These are phyloP conservation scores for Malbranchea zuffiana DNA, from an alignment of 2,329 filamentous ascomycete genomes.

Conservation along the genomic window DNA sequence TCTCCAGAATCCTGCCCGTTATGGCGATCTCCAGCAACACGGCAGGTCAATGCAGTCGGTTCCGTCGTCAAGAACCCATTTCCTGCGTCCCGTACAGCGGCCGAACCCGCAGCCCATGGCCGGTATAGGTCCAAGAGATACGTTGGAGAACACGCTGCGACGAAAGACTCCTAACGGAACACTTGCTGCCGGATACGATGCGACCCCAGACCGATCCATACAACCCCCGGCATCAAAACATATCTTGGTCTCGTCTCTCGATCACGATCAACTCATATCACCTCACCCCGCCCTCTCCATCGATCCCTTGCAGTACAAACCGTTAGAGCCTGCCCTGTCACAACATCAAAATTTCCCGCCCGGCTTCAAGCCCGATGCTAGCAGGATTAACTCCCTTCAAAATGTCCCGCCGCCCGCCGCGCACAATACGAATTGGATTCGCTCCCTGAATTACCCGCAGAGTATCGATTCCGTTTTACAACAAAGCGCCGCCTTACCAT, in stretches of 20 bases:
- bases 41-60: conserved; percentile 19
- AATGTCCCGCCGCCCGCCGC: conserved; percentile 23
- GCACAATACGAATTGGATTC: conserved; percentile 31
- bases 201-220: conserved; percentile 60
- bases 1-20: conserved; percentile 19
- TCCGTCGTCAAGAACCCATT: conserved; percentile 26
- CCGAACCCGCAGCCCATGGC: conserved; percentile 22
- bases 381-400: conserved; percentile 14
- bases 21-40: conserved; percentile 22
- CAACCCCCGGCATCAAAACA: conserved; percentile 74
- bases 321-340: conserved; percentile 23
- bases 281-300: conserved; percentile 23
- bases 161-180: conserved; percentile 94
- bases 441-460: conserved; percentile 36
- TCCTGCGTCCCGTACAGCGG: conserved; percentile 32
- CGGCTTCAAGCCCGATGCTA: conserved; percentile 29
- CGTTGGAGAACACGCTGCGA: conserved; percentile 63
- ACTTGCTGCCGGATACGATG: conserved; percentile 82
- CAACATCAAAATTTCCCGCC: conserved; percentile 28
- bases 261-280: conserved; percentile 28
- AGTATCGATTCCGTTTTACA: conserved; percentile 53
- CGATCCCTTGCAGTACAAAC: conserved; percentile 24
- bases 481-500: conserved; percentile 40
- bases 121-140: conserved; percentile 16
- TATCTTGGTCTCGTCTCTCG: conserved; percentile 57